Evolutionary conservation across 2,329 filamentous ascomycete species (phyloP).

Genomic region (Parastagonospora nodorum): DNA sequence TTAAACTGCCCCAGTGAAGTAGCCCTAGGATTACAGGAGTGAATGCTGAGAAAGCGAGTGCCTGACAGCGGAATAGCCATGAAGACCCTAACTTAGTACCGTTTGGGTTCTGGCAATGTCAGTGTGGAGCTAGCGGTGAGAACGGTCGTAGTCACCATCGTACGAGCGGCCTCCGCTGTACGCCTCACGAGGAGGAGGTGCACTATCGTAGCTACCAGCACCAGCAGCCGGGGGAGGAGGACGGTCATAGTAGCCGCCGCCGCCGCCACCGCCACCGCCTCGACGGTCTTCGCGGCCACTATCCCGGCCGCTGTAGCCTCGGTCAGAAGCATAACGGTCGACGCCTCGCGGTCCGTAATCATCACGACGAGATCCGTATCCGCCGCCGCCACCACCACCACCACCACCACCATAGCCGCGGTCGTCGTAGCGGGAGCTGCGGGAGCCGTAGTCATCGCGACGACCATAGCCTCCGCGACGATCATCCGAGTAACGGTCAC

Average conservation of each 20-base stretch:
- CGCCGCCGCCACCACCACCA: slow-evolving; percentile 61
- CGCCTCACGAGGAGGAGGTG: slow-evolving; percentile 45
- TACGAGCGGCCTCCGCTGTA: slow-evolving; percentile 47
- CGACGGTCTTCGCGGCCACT: slow-evolving; percentile 55
- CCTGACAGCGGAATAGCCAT: slow-evolving; percentile 29
- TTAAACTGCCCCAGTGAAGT: slow-evolving; percentile 45
- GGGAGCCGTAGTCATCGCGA: slow-evolving; percentile 55
- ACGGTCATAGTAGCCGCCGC: slow-evolving; percentile 58
- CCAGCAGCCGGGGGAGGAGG: slow-evolving; percentile 51
- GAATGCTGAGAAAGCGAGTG: slow-evolving; percentile 31
- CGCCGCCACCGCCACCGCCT: slow-evolving; percentile 55
- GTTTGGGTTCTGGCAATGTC: slow-evolving; percentile 44
- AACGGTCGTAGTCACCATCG: slow-evolving; percentile 55
- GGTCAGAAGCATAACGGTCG: slow-evolving; percentile 65
- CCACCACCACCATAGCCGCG: slow-evolving; percentile 63
- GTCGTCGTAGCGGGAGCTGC: slow-evolving; percentile 45
- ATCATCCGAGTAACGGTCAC: slow-evolving; percentile 53
- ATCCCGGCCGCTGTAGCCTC: slow-evolving; percentile 60
- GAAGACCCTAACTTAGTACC: slow-evolving; percentile 40
- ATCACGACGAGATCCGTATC: slow-evolving; percentile 49
- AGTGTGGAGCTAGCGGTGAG: slow-evolving; percentile 41
- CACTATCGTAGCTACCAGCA: slow-evolving; percentile 38
- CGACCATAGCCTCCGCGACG: slow-evolving; percentile 51
- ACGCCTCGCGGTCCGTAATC: slow-evolving; percentile 47
- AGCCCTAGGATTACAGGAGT: slow-evolving; percentile 44